Evolutionary conservation across 768 basidiomycete genomes (phyloP).

Genomic region (Tylopilus rubrobrunneus): DNA sequence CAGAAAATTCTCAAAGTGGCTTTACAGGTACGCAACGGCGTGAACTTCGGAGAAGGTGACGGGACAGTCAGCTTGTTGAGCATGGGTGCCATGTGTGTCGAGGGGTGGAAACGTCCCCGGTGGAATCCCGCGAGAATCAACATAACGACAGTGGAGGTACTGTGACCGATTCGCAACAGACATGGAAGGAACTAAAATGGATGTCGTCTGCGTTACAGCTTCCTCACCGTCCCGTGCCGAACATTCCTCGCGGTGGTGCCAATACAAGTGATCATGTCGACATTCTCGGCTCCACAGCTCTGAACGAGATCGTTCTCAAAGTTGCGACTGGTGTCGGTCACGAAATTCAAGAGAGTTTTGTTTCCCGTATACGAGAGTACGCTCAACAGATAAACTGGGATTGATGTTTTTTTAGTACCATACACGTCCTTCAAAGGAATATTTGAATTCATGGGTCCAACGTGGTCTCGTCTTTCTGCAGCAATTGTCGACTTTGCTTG

Average conservation of each 20-base stretch:
- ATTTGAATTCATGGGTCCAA: constrained; percentile 1
- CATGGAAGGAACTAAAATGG: constrained; percentile 1
- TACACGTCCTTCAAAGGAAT: neutral
- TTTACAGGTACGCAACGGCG: constrained; percentile 67
- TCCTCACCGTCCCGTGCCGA: constrained; percentile 70
- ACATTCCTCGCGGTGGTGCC: constrained; percentile 84
- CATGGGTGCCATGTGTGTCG: constrained; percentile 93
- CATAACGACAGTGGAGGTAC: constrained; percentile 82
- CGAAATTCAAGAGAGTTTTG: constrained; percentile 64
- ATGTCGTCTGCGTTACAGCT: constrained; percentile 44
- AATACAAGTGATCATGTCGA: constrained; percentile 92
- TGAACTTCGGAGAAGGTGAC: constrained; percentile 93
- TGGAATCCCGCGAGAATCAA: constrained; percentile 94
- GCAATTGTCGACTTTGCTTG: neutral
- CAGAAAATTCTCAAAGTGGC: neutral
- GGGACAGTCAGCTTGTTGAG: constrained; percentile 86
- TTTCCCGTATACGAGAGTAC: constrained; percentile 78
- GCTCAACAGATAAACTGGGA: constrained; percentile 77
- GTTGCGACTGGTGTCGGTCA: constrained; percentile 81
- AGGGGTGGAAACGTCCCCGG: constrained; percentile 83
- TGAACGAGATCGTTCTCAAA: constrained; percentile 90
- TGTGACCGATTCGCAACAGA: constrained; percentile 11
- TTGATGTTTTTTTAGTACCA: constrained; percentile 26
- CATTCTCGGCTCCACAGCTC: constrained; percentile 67
- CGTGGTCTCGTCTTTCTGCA: neutral